Evolutionary conservation across 495 filamentous ascomycete genomes (phyloP), one percentile per base, ranked within the genome.

Genomic region (Ramalina intermedia): DNA sequence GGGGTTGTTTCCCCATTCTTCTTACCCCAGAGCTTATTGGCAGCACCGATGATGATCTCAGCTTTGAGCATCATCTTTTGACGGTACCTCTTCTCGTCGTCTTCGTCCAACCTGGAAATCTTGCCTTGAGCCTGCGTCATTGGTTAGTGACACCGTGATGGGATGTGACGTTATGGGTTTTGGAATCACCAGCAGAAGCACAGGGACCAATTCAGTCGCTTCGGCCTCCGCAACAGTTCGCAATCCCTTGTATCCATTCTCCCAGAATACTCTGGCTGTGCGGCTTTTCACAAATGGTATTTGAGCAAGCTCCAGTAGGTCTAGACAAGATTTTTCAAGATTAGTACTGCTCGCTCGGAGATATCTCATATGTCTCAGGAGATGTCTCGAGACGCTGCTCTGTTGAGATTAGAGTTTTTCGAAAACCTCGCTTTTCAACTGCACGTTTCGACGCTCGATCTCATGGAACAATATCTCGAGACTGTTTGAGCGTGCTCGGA

Each of bases 261-360:
- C 85, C 65, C 82, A 78, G 47, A 91, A 81, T 4, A 86, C 63
- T 5, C 84, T 66, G 45, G 85, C 85, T 0, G 84, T 88, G 49
- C 78, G 77, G 51, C 81, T 84, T 60, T 91, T 89, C 39, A 90
- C 74, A 52, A 75, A 87, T 0, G 81, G 82, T 16, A 90, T 75
- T 63, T 85, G 77, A 0, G 84, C 74, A 55, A 89, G 69, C 23
- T 79, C 80, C 21, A 89, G 65, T 18, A 88, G 68, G 56, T 90
- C 85, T 33, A 13, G 12, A 33, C 8, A 11, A 13, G 12, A 33
- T 11, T 11, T 11, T 9, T 11, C 12, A 13, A 7, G 1, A 33
- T 33, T 33, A 33, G 29, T 12, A 13, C 8, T 9, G 29, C 29
- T 33, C 8, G 29, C 7, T 33, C 12, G 29, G 29, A 33, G 12